A percentile compares a stretch with the other conserved stretches of the same genome.
phyloP scores from a whole-genome alignment of 2,329 filamentous ascomycete genomes.

The Aspergillus fructus region DNA sequence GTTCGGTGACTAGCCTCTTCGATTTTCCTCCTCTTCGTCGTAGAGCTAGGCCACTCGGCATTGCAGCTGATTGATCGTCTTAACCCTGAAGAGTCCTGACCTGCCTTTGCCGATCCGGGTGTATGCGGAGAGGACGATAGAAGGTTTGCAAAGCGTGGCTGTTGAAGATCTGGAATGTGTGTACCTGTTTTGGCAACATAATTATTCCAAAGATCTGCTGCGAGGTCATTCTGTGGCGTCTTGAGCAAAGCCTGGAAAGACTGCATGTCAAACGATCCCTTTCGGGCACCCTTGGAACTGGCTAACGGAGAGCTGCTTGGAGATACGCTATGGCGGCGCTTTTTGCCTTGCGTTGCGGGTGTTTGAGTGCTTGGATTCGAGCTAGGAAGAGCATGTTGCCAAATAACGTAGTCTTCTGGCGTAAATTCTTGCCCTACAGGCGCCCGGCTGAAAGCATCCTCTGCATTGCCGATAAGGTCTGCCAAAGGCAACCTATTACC shows the following conservation, averaged over 20 bases:
- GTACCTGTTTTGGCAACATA: slow-evolving; percentile 59
- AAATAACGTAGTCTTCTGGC: slow-evolving; percentile 61
- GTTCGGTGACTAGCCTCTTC: slow-evolving; percentile 49
- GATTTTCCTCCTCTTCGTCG: slow-evolving; percentile 62
- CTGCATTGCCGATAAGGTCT: slow-evolving; percentile 61
- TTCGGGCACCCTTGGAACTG: slow-evolving; percentile 37
- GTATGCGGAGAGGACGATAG: slow-evolving; percentile 71
- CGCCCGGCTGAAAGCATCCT: slow-evolving; percentile 53
- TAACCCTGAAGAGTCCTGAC: slow-evolving; percentile 51
- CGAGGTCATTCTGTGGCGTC: slow-evolving; percentile 70
- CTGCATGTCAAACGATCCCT: slow-evolving; percentile 56
- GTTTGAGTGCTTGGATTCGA: slow-evolving; percentile 46
- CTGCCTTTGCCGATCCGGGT: slow-evolving; percentile 46
- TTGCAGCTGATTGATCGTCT: slow-evolving; percentile 69
- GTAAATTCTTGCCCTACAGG: slow-evolving; percentile 48
- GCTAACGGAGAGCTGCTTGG: slow-evolving; percentile 66
- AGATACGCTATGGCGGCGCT: slow-evolving; percentile 73
- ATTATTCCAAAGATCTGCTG: slow-evolving; percentile 73
- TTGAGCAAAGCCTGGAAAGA: slow-evolving; percentile 59
- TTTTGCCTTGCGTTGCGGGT: slow-evolving; percentile 52
- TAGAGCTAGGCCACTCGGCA: slow-evolving; percentile 64
- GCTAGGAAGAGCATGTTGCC: slow-evolving; percentile 52
- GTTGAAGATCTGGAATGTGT: slow-evolving; percentile 49
- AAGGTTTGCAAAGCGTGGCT: slow-evolving; percentile 62
- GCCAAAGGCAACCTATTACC: slow-evolving; percentile 59